Evolutionary conservation across 768 basidiomycete species (phyloP).

Genomic region (Suillus alpinus): DNA sequence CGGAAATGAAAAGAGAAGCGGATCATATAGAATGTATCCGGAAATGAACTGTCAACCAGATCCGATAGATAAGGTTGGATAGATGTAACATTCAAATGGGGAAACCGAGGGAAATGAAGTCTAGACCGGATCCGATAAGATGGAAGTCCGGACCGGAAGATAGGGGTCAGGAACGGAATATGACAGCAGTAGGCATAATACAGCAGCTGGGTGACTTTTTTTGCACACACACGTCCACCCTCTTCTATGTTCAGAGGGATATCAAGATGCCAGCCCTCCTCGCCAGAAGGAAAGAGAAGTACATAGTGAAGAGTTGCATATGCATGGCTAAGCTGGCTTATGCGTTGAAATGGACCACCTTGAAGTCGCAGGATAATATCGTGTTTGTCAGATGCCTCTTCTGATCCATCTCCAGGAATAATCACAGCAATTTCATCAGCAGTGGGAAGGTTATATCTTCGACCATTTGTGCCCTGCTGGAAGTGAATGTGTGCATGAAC

Average conservation of each 20-base stretch:
- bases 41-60: too few relatives aligned
- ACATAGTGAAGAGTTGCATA: conserved; percentile 44
- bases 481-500: conserved; percentile 10
- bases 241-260: conserved; percentile 9
- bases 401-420: conserved; percentile 30
- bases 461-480: conserved; percentile 20
- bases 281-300: conserved; percentile 40
- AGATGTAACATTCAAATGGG: too few relatives aligned
- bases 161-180: too few relatives aligned
- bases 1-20: too few relatives aligned
- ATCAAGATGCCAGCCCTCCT: conserved; percentile 35
- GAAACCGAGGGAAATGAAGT: too few relatives aligned
- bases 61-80: too few relatives aligned
- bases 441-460: conserved; percentile 44
- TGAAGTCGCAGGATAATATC: conserved; percentile 35
- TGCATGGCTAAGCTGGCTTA: conserved; percentile 31
- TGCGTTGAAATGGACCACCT: conserved; percentile 22
- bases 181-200: conserved; percentile 27
- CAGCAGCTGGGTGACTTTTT: conserved; percentile 26
- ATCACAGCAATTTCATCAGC: conserved; percentile 42
- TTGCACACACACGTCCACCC: background rate
- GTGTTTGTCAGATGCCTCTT: conserved; percentile 6
- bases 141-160: too few relatives aligned
- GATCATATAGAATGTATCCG: too few relatives aligned
- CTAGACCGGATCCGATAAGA: too few relatives aligned